Base-by-base conservation (phyloP, 495 filamentous ascomycete genomes). In the Lichenothelia convexa region DNA sequence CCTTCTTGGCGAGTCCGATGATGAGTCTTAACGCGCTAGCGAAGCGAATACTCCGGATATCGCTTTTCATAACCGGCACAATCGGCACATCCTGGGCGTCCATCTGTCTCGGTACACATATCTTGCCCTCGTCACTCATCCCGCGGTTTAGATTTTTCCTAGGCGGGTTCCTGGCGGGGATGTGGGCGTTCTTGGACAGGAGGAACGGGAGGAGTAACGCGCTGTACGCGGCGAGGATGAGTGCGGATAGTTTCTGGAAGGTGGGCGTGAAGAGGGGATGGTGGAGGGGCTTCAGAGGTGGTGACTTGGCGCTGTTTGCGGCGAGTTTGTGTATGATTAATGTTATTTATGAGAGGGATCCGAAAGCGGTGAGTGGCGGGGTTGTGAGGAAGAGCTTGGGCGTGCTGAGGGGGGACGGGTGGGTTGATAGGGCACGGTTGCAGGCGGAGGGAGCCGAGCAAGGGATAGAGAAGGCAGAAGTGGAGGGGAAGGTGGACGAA, bases 241-340 rank as follows among this genome's bases (percentile, higher is more conserved):
- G 77, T 26, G 58, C 93, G 21, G 79, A 93, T 47, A 77, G 69
- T 23, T 51, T 80, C 30, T 95, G 83, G 83, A 93, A 93, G 62
- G 78, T 92, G 0, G 80, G 85, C 8, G 70, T 74, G 32, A 95
- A 95, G 69, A 63, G 73, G 22, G 68, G 80, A 3, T 75, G 76
- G 63, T 91, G 87, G 80, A 71, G 64, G 36, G 80, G 80, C 5
- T 62, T 87, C 49, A 73, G 65, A 39, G 73, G 77, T 20, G 85
- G 85, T 4, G 87, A 94, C 55, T 68, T 94, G 18, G 66, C 73
- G 63, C 53, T 97, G 2, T 79, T 97, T 53, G 74, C 82, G 5
- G 45, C 69, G 17, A 75, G 80, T 19, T 64, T 92, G 62, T 78
- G 78, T 32, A 44, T 87, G 18, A 67, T 91, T 32, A 81, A 82